Evolutionary conservation across 2,329 filamentous ascomycete species (phyloP), one percentile per base, ranked within the genome.

Genomic region (Talaromyces sp.): DNA sequence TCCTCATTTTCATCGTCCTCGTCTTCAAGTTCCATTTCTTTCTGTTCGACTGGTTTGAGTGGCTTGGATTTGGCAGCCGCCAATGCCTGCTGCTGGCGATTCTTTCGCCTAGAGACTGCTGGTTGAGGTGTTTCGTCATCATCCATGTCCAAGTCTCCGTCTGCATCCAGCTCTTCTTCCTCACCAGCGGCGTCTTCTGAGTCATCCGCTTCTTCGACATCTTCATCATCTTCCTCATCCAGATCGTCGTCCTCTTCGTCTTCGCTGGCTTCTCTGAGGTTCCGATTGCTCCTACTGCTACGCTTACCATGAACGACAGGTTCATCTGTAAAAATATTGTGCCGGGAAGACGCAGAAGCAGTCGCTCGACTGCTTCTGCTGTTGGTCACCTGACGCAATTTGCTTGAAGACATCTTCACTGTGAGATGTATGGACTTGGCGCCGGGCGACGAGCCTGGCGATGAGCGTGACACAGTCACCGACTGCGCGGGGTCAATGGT

Each of bases 1-100:
- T 75, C 71, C 42, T 80, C 78, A 48, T 84, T 83, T 11, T 83
- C 82, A 39, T 82, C 81, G 55, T 83, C 82, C 50, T 83, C 82
- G 31, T 80, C 59, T 40, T 55, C 63, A 9, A 52, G n/a, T 52
- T 55, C 58, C 58, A 57, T 63, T 33, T 80, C 79, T 62, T 80
- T 80, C 40, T 76, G 75, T 67, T 82, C 79, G 3, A 81, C 76
- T 23, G 77, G 75, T 67, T 80, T 81, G 21, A 77, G 67, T 4
- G 71, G 68, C 25, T 74, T 75, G 14, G 69, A 69, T 35, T 72
- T 72, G 18, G 73, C 69, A 11, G 76, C 69, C 18, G 72, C 73
- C 12, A 74, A 70, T 7, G 75, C 69, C n/a, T 71, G 73, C 12
- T 72, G 70, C n/a, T 73, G 72, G 64, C 75, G 77, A 21, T 74